Evolutionary conservation across 306 rosid genomes (phyloP).

Genomic region (Vachellia pachyceras): DNA sequence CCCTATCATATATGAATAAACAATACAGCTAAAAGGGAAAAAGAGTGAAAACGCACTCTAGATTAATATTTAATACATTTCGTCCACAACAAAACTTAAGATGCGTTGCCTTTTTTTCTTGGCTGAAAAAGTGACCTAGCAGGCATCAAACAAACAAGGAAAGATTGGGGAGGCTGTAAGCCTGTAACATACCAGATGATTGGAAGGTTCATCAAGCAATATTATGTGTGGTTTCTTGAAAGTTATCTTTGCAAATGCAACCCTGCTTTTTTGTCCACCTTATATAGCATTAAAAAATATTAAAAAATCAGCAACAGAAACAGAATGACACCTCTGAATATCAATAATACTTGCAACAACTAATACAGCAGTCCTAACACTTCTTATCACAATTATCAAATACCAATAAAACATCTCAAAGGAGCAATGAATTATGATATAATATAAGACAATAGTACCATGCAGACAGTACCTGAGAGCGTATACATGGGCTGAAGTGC

Average conservation of each 20-base stretch:
- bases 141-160: constrained; percentile 6
- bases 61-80: not conserved
- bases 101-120: not conserved
- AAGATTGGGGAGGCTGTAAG: constrained; percentile 24
- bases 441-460: not conserved
- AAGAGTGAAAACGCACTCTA: not conserved
- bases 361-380: not conserved
- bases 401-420: not conserved
- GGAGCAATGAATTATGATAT: not conserved
- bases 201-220: constrained; percentile 98
- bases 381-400: not conserved
- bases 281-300: constrained; percentile 31
- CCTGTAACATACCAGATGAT: constrained; percentile 78
- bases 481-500: constrained; percentile 99
- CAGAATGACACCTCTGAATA: constrained; percentile 6
- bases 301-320: constrained; percentile 28
- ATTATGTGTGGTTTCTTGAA: constrained; percentile 98
- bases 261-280: constrained; percentile 99
- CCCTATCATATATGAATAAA: not conserved
- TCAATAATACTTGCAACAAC: constrained; percentile 19
- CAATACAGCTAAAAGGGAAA: not conserved
- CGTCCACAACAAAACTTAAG: constrained; percentile 24
- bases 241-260: constrained; percentile 96
- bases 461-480: constrained; percentile 73
- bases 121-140: not conserved